Conservation (phyloP, 2,329 filamentous ascomycete genomes). For the Exserohilum turcica region DNA sequence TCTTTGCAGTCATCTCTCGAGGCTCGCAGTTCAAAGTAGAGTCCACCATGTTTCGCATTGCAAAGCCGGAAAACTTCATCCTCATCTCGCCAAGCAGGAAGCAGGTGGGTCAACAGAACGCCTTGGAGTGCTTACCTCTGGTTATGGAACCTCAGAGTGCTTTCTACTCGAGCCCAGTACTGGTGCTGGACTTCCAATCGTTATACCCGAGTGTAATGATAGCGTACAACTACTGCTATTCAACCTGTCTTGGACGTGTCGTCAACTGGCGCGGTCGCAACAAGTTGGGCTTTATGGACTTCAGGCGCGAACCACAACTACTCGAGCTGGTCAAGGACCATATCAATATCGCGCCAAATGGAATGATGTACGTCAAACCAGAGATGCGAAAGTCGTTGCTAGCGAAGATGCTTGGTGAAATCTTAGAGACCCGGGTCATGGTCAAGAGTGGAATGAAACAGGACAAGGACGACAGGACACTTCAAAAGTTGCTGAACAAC, state of each 20-base stretch:
- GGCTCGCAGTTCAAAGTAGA: conserved; percentile 99
- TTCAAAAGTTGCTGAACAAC: conserved; percentile 90
- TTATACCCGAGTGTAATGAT: conserved; percentile 98
- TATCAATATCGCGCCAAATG: conserved; percentile 92
- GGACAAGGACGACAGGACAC: conserved; percentile 82
- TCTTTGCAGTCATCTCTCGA: conserved; percentile 92
- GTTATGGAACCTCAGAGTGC: conserved; percentile 98
- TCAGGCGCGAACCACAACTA: conserved; percentile 74
- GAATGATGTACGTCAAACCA: conserved; percentile 90
- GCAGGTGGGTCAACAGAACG: conserved; percentile 93
- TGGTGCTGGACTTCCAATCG: conserved; percentile 95
- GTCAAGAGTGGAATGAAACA: conserved; percentile 96
- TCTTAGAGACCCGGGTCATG: conserved; percentile 95
- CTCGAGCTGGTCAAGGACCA: conserved; percentile 79
- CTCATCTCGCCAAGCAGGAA: conserved; percentile 87
- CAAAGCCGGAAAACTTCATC: conserved; percentile 93
- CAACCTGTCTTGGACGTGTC: conserved; percentile 88
- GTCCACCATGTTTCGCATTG: conserved; percentile 97
- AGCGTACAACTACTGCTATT: conserved; percentile 98
- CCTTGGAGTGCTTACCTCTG: conserved; percentile 88
- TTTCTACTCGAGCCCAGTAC: conserved; percentile 86
- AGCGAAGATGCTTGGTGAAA: conserved; percentile 95
- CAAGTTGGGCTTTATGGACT: conserved; percentile 94
- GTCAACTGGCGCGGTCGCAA: conserved; percentile 85
- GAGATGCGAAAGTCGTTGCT: conserved; percentile 87